phyloP scores from a whole-genome alignment of 768 basidiomycete genomes.

The Mrakia frigida region DNA sequence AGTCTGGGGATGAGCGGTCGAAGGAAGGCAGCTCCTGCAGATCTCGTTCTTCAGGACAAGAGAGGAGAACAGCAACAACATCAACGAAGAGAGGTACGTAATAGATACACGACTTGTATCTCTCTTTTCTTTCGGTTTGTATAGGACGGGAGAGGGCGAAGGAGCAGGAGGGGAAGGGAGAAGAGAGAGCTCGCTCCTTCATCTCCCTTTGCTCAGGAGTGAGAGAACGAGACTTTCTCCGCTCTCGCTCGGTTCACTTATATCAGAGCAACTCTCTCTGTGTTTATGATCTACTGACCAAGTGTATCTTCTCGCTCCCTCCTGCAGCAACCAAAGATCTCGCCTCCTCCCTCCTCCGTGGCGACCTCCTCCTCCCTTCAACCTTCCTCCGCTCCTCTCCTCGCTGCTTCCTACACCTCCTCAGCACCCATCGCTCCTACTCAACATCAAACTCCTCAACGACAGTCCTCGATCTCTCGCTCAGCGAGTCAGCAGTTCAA shows the following conservation, averaged over 20 bases:
- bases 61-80: too few species aligned
- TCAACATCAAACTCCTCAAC: neutral
- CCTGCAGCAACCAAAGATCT: neutral
- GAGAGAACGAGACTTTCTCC: neutral
- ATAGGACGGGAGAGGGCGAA: too few species aligned
- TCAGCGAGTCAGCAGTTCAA: neutral
- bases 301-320: neutral
- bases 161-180: neutral
- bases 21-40: neutral
- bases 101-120: too few species aligned
- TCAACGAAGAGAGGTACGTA: neutral
- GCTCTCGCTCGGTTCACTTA: neutral
- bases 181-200: neutral
- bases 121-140: neutral
- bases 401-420: neutral
- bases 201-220: neutral
- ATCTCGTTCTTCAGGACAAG: neutral
- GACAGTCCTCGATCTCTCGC: neutral
- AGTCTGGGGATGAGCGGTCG: conserved; percentile 3
- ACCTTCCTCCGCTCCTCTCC: neutral
- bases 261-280: neutral
- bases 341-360: neutral
- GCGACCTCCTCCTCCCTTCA: conserved; percentile 2
- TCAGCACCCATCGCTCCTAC: neutral
- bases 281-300: neutral